Conservation (phyloP, 2,329 filamentous ascomycete species). For the Paracorniculantispora psalliotae region DNA sequence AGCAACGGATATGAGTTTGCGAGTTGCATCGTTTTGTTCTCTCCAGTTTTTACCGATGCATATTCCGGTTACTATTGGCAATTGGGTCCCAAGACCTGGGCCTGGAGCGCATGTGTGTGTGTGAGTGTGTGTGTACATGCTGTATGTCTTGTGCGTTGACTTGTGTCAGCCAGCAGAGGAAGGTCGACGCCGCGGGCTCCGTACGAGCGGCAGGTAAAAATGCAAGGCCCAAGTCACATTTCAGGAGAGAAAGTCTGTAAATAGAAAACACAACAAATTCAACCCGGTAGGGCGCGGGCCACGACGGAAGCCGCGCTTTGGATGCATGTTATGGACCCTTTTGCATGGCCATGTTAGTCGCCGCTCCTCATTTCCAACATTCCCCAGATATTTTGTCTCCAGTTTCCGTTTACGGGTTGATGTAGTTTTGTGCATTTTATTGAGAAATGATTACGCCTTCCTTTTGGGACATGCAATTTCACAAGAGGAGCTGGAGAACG, state of each 20-base stretch:
- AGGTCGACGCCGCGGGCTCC: not conserved
- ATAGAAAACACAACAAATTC: not conserved
- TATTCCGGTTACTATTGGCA: too few relatives aligned
- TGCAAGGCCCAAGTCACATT: too few relatives aligned
- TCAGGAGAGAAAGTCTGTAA: not conserved
- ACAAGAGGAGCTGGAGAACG: conserved; percentile 3
- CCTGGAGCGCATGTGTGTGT: too few relatives aligned
- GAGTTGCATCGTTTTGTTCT: too few relatives aligned
- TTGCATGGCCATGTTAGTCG: not conserved
- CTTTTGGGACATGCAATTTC: not conserved
- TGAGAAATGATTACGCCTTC: not conserved
- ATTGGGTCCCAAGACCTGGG: too few relatives aligned
- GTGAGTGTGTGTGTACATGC: too few relatives aligned
- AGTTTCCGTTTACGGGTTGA: not conserved
- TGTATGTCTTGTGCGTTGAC: not conserved
- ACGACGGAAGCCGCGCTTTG: not conserved
- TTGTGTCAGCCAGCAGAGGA: not conserved
- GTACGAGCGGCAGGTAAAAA: not conserved
- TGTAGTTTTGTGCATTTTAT: not conserved
- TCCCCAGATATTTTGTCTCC: not conserved
- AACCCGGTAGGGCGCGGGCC: too few relatives aligned
- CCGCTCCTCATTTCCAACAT: not conserved
- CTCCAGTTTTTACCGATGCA: too few relatives aligned
- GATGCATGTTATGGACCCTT: not conserved
- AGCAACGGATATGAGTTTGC: too few relatives aligned